These are phyloP conservation scores for Auricularia sp. DNA, from an alignment of 768 basidiomycete genomes.

Conservation along the genomic window DNA sequence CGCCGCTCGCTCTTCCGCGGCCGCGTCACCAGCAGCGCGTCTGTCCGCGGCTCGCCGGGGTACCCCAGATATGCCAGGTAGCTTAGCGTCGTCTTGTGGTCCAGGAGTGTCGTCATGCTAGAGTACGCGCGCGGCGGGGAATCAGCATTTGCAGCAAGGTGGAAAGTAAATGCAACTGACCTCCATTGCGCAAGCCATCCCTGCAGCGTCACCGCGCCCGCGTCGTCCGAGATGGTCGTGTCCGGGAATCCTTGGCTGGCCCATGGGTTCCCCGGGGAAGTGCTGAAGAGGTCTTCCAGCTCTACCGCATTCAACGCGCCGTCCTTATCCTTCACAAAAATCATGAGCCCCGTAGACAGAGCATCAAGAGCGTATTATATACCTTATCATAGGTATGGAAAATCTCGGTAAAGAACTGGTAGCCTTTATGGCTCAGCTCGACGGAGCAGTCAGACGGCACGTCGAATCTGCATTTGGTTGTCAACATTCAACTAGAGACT, in stretches of 20 bases:
- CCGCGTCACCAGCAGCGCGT: conserved; percentile 75
- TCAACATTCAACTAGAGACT: not conserved
- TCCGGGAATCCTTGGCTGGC: conserved; percentile 82
- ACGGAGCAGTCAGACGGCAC: conserved; percentile 91
- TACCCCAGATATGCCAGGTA: conserved; percentile 96
- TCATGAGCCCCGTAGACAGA: conserved; percentile 6
- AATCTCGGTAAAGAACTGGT: conserved; percentile 94
- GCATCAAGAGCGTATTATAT: conserved; percentile 1
- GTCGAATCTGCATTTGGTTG: conserved; percentile 57
- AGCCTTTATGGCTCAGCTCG: conserved; percentile 86
- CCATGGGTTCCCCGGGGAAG: conserved; percentile 98
- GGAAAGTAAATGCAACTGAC: conserved; percentile 30
- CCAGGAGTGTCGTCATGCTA: conserved; percentile 96
- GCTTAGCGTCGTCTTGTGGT: conserved; percentile 81
- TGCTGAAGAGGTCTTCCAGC: conserved; percentile 82
- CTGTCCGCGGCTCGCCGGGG: conserved; percentile 66
- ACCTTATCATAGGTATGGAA: conserved; percentile 95
- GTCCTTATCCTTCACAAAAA: conserved; percentile 68
- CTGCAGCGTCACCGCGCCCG: conserved; percentile 88
- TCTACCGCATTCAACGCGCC: conserved; percentile 80
- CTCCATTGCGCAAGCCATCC: conserved; percentile 99
- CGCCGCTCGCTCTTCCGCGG: conserved; percentile 77
- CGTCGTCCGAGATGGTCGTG: conserved; percentile 77
- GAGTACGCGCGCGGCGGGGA: not conserved
- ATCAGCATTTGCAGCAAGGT: not conserved